These are phyloP conservation scores for Coniochaeta sp. DNA, from an alignment of 2,329 filamentous ascomycete genomes.

Conservation along the genomic window DNA sequence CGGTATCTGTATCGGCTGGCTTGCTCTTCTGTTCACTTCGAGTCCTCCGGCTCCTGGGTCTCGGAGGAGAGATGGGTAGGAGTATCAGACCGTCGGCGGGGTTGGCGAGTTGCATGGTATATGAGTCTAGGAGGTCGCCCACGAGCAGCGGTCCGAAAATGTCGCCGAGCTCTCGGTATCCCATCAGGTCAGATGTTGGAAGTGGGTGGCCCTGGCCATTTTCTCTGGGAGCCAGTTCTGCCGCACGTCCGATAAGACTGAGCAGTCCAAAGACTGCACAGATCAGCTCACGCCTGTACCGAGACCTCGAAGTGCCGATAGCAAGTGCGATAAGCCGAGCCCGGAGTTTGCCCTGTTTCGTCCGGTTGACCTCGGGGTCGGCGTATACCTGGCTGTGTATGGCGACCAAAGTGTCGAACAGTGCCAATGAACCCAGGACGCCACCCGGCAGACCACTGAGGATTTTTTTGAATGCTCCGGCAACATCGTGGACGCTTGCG, in stretches of 20 bases:
- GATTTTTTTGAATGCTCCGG: conserved; percentile 61
- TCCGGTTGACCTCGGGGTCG: conserved; percentile 43
- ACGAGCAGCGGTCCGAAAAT: conserved; percentile 59
- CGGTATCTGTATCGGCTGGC: conserved; percentile 9
- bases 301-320: conserved; percentile 51
- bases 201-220: conserved; percentile 44
- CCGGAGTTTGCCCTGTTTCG: conserved; percentile 49
- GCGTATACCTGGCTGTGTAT: conserved; percentile 50
- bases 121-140: conserved; percentile 48
- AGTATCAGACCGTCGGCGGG: conserved; percentile 32
- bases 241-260: conserved; percentile 50
- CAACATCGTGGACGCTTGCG: conserved; percentile 56
- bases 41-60: conserved; percentile 29
- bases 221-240: conserved; percentile 46
- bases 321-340: conserved; percentile 60
- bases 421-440: conserved; percentile 53
- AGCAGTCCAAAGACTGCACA: conserved; percentile 61
- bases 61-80: conserved; percentile 36
- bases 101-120: conserved; percentile 38
- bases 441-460: conserved; percentile 57
- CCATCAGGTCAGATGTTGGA: conserved; percentile 54
- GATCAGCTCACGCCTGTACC: conserved; percentile 55
- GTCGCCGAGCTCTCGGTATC: conserved; percentile 54
- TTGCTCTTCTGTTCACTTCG: conserved; percentile 29
- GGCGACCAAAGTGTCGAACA: conserved; percentile 57